phyloP scores from a whole-genome alignment of 1,284 basidiomycete genomes.

The Hemileia vastatrix region DNA sequence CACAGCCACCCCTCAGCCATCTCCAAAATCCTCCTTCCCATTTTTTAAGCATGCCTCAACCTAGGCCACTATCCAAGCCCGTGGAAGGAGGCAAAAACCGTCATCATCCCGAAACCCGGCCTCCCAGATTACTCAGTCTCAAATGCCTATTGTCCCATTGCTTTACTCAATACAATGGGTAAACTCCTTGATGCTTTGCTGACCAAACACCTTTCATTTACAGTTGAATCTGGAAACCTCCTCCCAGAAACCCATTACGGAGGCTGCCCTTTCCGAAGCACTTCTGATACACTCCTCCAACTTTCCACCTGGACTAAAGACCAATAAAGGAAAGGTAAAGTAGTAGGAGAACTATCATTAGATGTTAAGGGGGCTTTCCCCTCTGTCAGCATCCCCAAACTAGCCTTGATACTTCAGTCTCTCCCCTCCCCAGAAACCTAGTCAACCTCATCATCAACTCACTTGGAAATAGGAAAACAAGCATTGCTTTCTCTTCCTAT shows the following conservation, averaged over 20 bases:
- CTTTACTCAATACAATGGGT: not conserved
- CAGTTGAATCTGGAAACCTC: not conserved
- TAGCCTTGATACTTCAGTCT: too few species aligned
- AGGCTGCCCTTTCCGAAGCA: not conserved
- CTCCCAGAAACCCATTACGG: conserved; percentile 3
- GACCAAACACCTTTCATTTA: not conserved
- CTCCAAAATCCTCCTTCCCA: too few species aligned
- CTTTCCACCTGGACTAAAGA: conserved; percentile 1
- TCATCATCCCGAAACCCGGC: not conserved
- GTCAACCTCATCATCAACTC: too few species aligned
- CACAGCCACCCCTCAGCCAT: too few species aligned
- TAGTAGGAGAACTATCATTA: conserved; percentile 1
- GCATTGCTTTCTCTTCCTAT: too few species aligned
- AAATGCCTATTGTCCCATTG: not conserved
- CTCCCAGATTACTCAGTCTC: not conserved
- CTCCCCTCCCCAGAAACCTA: too few species aligned
- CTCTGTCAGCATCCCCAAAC: too few species aligned
- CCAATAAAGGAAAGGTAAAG: conserved; percentile 8
- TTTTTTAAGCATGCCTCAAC: not conserved
- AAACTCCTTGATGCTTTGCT: not conserved
- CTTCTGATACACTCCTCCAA: not conserved
- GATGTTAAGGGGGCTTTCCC: conserved; percentile 14
- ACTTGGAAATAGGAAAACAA: too few species aligned
- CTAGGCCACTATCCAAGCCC: not conserved
- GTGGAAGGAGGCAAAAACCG: not conserved